A percentile compares a stretch with the other conserved stretches of the same genome.
Evolutionary conservation across 768 basidiomycete species (phyloP).

Genomic region (Leucocoprinus sp.): DNA sequence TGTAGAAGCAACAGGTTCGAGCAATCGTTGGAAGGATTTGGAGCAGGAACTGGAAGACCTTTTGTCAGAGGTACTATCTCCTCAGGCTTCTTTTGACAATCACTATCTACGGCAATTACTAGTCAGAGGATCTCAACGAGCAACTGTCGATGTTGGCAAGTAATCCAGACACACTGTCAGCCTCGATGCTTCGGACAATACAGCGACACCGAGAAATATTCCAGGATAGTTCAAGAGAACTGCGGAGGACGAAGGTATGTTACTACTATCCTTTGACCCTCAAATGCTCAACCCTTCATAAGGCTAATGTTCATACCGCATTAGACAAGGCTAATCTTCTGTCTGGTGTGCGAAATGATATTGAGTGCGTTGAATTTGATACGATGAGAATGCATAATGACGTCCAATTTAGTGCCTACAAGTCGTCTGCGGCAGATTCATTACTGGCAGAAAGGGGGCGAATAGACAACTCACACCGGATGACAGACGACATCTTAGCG

Average conservation of each 20-base stretch:
- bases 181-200: constrained; percentile 81
- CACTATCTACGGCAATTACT: constrained; percentile 14
- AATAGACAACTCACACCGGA: constrained; percentile 89
- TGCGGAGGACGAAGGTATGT: constrained; percentile 74
- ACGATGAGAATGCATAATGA: neutral
- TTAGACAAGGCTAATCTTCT: constrained; percentile 84
- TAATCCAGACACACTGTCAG: constrained; percentile 63
- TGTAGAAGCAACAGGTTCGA: constrained; percentile 62
- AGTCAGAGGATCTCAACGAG: constrained; percentile 87
- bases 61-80: constrained; percentile 60
- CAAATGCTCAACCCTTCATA: neutral
- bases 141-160: constrained; percentile 62
- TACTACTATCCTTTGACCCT: neutral
- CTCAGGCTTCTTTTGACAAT: neutral
- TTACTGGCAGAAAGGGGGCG: constrained; percentile 80
- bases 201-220: constrained; percentile 88
- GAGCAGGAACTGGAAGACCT: constrained; percentile 85
- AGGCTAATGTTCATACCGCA: constrained; percentile 74
- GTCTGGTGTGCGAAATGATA: constrained; percentile 89
- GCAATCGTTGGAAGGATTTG: constrained; percentile 71
- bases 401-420: constrained; percentile 61
- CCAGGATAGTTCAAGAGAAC: constrained; percentile 80
- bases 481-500: constrained; percentile 91
- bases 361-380: constrained; percentile 54
- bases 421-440: constrained; percentile 81